Base-by-base conservation (phyloP, 2,329 filamentous ascomycete genomes). In the Fusarium ambrosium region DNA sequence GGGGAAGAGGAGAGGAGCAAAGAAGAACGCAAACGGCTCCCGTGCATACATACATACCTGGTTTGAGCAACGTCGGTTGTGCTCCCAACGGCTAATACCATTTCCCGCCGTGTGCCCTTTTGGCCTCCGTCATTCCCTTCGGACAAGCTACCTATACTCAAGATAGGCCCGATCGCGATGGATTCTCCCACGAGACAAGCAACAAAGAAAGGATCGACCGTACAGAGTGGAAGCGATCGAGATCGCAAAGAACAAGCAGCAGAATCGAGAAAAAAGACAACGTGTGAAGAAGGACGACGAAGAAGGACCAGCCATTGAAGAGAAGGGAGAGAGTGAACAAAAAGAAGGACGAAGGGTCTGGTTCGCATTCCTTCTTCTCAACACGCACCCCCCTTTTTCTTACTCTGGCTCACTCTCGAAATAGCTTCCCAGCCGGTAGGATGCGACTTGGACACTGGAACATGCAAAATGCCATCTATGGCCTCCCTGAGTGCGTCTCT, bases 41-140 rank as follows among this genome's bases (percentile, higher is more conserved):
- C 18, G 22, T 51, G 16, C 48, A 32, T 72, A 18, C 51, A 37
- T 72, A 22, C 51, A 37, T 64, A 75, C 72, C 72, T 75, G 56
- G 51, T 70, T 73, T 62, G 60, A 63, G 53, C 45, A 70, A 73
- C 55, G 69, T 65, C 63, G n/a, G 66, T 53, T 70, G 73, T 71
- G 58, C 62, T 64, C 63, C 58, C 64, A 64, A 63, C 58, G 61
- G 62, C 64, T 65, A 22, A 63, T 58, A 59, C 67, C 70, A 76
- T 76, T 51, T 48, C 62, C 63, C 48, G 20, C 45, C 61, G 27
- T 43, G 39, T 45, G n/a, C 56, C 48, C 51, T 18, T 51, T 51
- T 27, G 53, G 43, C 51, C 22, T 29, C 59, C 24, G 36, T 58
- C 56, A 59, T 62, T 55, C 41, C 45, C 60, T 60, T 39, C 27